Evolutionary conservation across 2,329 filamentous ascomycete species (phyloP).

Genomic region (Tolypocladium guangdongense): DNA sequence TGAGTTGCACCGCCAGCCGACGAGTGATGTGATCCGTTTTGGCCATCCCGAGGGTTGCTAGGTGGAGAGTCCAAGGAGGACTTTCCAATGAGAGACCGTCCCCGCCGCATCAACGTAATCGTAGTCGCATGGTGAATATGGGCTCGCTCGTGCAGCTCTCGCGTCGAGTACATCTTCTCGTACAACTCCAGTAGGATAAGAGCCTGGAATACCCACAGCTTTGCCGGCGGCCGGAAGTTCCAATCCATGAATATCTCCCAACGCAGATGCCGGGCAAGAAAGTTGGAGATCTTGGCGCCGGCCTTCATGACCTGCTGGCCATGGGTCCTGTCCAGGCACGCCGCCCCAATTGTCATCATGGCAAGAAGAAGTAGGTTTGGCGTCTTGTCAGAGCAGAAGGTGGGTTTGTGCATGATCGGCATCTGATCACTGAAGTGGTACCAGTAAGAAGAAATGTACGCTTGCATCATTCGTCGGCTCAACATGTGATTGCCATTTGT

Average conservation of each 20-base stretch:
- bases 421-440: constrained; percentile 87
- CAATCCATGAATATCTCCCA: constrained; percentile 93
- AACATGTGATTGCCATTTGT: constrained; percentile 55
- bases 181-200: constrained; percentile 82
- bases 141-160: constrained; percentile 82
- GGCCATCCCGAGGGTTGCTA: constrained; percentile 47
- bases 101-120: constrained; percentile 87
- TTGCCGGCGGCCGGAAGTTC: constrained; percentile 83
- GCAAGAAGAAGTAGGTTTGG: constrained; percentile 75
- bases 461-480: constrained; percentile 90
- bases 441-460: constrained; percentile 91
- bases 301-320: constrained; percentile 61
- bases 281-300: constrained; percentile 77
- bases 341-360: constrained; percentile 87
- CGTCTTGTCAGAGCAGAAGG: constrained; percentile 79
- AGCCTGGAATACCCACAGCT: constrained; percentile 92
- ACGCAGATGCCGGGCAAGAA: constrained; percentile 83
- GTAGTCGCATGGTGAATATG: constrained; percentile 97
- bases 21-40: constrained; percentile 46
- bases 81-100: constrained; percentile 79
- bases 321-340: constrained; percentile 76
- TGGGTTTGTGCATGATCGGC: constrained; percentile 88
- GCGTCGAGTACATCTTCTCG: constrained; percentile 95
- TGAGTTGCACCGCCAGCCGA: constrained; percentile 50
- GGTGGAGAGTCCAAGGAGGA: constrained; percentile 78